phyloP scores from a whole-genome alignment of 345 rosid species.

The Cochlearia excelsa region DNA sequence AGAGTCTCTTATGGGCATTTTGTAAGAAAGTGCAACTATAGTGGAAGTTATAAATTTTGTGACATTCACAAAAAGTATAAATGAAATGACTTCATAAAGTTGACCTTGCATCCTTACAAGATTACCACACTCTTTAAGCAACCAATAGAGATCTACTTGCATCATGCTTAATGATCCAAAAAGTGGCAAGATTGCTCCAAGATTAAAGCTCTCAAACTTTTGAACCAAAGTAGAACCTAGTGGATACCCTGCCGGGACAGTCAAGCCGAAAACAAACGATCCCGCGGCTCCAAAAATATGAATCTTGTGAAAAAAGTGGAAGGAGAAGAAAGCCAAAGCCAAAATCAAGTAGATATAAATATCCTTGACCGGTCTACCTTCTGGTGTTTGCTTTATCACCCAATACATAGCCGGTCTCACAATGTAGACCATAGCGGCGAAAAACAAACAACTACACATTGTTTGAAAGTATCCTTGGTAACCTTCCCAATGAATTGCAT shows the following conservation, averaged over 20 bases:
- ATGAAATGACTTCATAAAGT: constrained; percentile 24
- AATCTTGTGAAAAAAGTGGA: constrained; percentile 2
- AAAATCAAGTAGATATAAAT: constrained; percentile 30
- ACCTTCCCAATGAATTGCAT: constrained; percentile 1
- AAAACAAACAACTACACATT: neutral
- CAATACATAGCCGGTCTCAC: constrained; percentile 36
- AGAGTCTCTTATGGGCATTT: constrained; percentile 49
- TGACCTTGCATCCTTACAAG: constrained; percentile 23
- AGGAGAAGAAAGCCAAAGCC: constrained; percentile 26
- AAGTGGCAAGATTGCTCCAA: constrained; percentile 33
- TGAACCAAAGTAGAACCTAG: constrained; percentile 42
- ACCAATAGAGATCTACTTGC: constrained; percentile 21
- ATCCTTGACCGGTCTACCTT: constrained; percentile 38
- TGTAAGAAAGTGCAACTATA: constrained; percentile 31
- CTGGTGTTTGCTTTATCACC: constrained; percentile 37
- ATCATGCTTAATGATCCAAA: constrained; percentile 25
- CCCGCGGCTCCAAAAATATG: constrained; percentile 33
- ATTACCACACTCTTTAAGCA: constrained; percentile 14
- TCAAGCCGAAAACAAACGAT: constrained; percentile 38
- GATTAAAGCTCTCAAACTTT: constrained; percentile 40
- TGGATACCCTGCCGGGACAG: constrained; percentile 47
- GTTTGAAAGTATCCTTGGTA: neutral
- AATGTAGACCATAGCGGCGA: neutral
- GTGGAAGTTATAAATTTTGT: constrained; percentile 35
- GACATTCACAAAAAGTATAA: constrained; percentile 16